Conservation (phyloP, 2,329 filamentous ascomycete species). For the Clarireedia sp. region DNA sequence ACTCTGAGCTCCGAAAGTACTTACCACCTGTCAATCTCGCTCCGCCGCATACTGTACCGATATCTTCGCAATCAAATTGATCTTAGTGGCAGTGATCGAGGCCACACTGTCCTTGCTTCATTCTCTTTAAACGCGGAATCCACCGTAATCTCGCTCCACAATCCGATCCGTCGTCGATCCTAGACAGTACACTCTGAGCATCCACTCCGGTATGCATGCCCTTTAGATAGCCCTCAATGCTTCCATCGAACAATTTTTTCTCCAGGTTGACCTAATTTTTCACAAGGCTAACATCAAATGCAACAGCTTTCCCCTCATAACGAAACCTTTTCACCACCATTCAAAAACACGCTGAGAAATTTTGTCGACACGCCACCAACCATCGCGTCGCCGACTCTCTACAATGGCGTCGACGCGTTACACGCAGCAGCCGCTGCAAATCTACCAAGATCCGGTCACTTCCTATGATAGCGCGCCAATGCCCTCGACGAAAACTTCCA, state of each 20-base stretch:
- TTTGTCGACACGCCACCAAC: background rate
- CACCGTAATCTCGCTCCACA: constrained; percentile 29
- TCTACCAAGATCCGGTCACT: constrained; percentile 48
- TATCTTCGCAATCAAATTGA: constrained; percentile 9
- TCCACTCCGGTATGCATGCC: constrained; percentile 20
- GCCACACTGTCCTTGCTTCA: constrained; percentile 23
- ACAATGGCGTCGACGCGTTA: constrained; percentile 47
- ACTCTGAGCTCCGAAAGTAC: background rate
- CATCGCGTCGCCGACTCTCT: constrained; percentile 21
- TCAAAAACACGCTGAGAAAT: constrained; percentile 32
- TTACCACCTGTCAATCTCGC: constrained; percentile 1
- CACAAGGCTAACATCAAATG: constrained; percentile 19
- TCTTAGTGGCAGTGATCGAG: constrained; percentile 3
- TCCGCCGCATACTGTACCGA: background rate
- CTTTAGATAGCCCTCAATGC: constrained; percentile 19
- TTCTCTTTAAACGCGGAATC: constrained; percentile 20
- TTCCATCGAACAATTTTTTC: constrained; percentile 12
- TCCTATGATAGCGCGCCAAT: constrained; percentile 32
- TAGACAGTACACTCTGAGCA: constrained; percentile 23
- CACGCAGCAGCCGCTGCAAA: constrained; percentile 44
- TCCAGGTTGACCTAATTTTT: constrained; percentile 8
- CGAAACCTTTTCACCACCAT: constrained; percentile 54
- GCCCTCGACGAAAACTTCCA: constrained; percentile 21
- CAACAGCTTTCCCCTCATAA: constrained; percentile 10
- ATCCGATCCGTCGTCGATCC: constrained; percentile 23